Evolutionary conservation across 345 rosid species (phyloP).

Genomic region (Ailanthus altissimus): DNA sequence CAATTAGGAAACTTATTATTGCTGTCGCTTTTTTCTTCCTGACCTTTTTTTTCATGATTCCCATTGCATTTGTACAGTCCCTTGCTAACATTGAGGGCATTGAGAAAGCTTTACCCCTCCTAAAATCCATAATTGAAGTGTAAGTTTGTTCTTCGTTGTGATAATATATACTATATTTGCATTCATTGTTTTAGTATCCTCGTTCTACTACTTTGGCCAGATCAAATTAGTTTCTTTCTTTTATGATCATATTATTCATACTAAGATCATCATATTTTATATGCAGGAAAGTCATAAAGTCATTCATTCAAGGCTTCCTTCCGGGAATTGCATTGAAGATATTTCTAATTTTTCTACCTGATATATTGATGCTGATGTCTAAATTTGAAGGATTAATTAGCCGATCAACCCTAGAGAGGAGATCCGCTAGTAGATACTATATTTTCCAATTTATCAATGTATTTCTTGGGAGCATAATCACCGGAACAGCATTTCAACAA

Average conservation of each 20-base stretch:
- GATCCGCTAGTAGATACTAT: constrained; percentile 76
- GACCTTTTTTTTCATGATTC: constrained; percentile 96
- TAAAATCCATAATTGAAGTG: constrained; percentile 76
- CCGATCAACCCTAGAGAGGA: constrained; percentile 72
- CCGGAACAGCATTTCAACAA: constrained; percentile 94
- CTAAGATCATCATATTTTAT: constrained; percentile 9
- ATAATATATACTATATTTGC: not conserved
- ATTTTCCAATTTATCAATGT: constrained; percentile 87
- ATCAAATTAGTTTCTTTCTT: not conserved
- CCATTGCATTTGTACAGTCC: constrained; percentile 87
- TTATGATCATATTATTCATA: not conserved
- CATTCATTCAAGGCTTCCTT: constrained; percentile 91
- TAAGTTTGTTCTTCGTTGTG: constrained; percentile 37
- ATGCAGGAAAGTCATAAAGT: constrained; percentile 70
- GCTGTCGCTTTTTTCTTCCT: constrained; percentile 82
- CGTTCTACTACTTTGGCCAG: not conserved
- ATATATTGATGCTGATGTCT: constrained; percentile 88
- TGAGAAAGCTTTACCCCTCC: constrained; percentile 81
- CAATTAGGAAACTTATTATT: constrained; percentile 66
- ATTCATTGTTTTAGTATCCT: not conserved
- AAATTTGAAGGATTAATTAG: constrained; percentile 93
- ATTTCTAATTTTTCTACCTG: constrained; percentile 80
- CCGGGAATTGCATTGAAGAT: constrained; percentile 95
- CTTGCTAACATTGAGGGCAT: constrained; percentile 92
- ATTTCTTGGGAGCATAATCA: constrained; percentile 90